phyloP scores from a whole-genome alignment of 192 early-diverging fungal species.

The Piromyces finnis region DNA sequence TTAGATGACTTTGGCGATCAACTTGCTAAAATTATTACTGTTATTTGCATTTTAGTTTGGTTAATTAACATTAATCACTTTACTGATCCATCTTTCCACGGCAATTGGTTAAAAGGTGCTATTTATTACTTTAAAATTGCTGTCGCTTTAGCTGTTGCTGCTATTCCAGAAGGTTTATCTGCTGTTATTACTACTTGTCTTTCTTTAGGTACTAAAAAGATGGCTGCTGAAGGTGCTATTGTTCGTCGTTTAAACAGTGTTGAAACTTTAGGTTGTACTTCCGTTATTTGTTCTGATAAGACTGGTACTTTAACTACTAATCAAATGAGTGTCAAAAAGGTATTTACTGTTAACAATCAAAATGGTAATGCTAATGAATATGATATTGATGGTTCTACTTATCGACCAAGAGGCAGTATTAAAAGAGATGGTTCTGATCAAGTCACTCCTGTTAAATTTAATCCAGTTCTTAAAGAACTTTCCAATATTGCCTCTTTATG shows the following conservation, averaged over 20 bases:
- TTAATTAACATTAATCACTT: slow-evolving; percentile 96
- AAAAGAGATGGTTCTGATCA: slow-evolving; percentile 14
- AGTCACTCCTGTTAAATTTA: slow-evolving; percentile 21
- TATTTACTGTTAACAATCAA: slow-evolving; percentile 30
- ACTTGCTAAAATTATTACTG: slow-evolving; percentile 59
- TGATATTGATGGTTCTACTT: slow-evolving; percentile 65
- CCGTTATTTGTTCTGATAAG: slow-evolving; percentile 98
- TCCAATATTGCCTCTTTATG: slow-evolving; percentile 69
- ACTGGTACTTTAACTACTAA: slow-evolving; percentile 98
- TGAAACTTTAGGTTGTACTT: slow-evolving; percentile 93
- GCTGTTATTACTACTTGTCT: slow-evolving; percentile 96
- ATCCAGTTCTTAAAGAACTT: slow-evolving; percentile 46
- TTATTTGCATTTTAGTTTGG: slow-evolving; percentile 94
- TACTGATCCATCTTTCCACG: slow-evolving; percentile 65
- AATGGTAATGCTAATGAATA: slow-evolving; percentile 38
- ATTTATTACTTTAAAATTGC: slow-evolving; percentile 99
- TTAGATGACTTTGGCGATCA: slow-evolving; percentile 90
- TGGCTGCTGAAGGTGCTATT: slow-evolving; percentile 92
- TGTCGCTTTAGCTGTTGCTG: slow-evolving; percentile 93
- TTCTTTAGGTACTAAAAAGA: slow-evolving; percentile 90
- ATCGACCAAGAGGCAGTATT: slow-evolving; percentile 64
- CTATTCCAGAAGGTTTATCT: slow-evolving; percentile 97
- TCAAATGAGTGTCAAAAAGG: slow-evolving; percentile 79
- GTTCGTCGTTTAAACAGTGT: slow-evolving; percentile 81
- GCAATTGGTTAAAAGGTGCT: slow-evolving; percentile 80